Evolutionary conservation across 164 flowering plant species (phyloP), one percentile per base, ranked within the genome.

Genomic region (Macadamia integrifolia): DNA sequence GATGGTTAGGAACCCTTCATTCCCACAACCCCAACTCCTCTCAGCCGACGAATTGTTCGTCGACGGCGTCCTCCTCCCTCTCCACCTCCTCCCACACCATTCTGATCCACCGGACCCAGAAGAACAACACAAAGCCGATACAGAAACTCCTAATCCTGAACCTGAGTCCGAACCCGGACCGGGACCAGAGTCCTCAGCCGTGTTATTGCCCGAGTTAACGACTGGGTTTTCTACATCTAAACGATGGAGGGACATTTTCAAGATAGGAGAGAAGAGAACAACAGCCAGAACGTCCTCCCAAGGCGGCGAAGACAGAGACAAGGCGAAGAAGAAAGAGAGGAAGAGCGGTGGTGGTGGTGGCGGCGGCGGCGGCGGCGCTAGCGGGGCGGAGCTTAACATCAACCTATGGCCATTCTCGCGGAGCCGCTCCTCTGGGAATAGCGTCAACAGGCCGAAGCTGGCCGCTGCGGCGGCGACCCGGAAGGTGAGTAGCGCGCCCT

Each of bases 331-430:
- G 78, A 80, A 75, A 56, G 70, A 72, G 9, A 69, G 72, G 48
- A 74, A 69, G 53, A 64, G 67, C 13, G 66, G 67, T n/a, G 64
- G 60, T 49, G 72, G 75, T 2, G 63, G 76, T 49, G 58, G 72
- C 15, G 60, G 31, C 31, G 78, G 31, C 31, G 78, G 68, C 50
- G 60, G 50, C 50, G 71, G 74, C 4, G 60, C 76, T 50, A 58
- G 72, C 52, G 65, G 86, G 23, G 82, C 94, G 0, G 93, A 88
- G 82, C 71, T 88, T 60, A 88, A 89, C 68, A 93, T 89, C 62
- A 89, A 91, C 62, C 79, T 93, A 0, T 93, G 98, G 98, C 98
- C 98, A 0, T 93, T 93, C 62, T 86, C 90, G 6, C 76, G 98
- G 66, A 91, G 96, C 74, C 85, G 89, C 57, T 93, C 97, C 46